These are phyloP conservation scores for Cytospora chrysosperma DNA, from an alignment of 2,329 filamentous ascomycete species.

Conservation along the genomic window DNA sequence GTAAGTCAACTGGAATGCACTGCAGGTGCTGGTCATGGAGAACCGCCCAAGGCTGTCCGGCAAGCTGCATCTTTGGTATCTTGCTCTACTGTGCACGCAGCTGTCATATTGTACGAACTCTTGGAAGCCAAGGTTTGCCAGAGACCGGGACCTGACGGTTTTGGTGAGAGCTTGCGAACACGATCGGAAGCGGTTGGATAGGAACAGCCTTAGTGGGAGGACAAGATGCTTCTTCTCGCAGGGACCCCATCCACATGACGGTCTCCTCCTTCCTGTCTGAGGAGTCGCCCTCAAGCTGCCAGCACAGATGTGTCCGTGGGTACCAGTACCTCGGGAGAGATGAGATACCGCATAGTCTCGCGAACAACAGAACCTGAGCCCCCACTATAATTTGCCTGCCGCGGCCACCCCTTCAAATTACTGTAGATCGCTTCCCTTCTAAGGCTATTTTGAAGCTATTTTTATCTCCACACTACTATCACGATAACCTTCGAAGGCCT, in stretches of 20 bases:
- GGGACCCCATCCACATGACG: constrained; percentile 3
- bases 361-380: too few relatives aligned
- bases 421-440: too few relatives aligned
- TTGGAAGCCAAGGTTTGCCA: neutral
- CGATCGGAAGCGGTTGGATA: neutral
- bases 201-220: neutral
- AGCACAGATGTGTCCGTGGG: neutral
- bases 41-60: neutral
- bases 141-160: neutral
- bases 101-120: neutral
- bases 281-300: neutral
- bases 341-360: too few relatives aligned
- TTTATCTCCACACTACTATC: too few relatives aligned
- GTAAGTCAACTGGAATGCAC: too few relatives aligned
- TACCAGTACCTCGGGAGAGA: neutral
- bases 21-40: too few relatives aligned
- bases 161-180: neutral
- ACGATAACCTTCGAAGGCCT: too few relatives aligned
- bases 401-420: too few relatives aligned
- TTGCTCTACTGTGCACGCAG: neutral
- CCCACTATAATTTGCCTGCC: too few relatives aligned
- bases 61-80: neutral
- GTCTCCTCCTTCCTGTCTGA: constrained; percentile 1
- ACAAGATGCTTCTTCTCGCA: constrained; percentile 5
- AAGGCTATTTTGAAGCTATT: too few relatives aligned